Conservation (phyloP, 2,329 filamentous ascomycete genomes). For the Didymella arachidicola region DNA sequence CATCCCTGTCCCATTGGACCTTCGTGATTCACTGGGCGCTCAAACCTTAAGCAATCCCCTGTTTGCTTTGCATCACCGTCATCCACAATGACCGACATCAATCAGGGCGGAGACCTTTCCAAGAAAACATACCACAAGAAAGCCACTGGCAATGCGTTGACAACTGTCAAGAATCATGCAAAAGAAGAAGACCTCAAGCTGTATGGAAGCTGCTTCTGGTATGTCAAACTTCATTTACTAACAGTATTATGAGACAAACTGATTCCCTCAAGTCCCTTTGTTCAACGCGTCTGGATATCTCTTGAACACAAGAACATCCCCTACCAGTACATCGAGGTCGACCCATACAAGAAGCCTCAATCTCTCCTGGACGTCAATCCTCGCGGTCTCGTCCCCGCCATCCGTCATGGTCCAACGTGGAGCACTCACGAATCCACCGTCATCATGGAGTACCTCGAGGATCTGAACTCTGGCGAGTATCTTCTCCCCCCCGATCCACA, state of each 20-base stretch:
- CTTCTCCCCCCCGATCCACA: slow-evolving; percentile 73
- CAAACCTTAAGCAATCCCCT: neutral
- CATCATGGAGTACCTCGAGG: slow-evolving; percentile 89
- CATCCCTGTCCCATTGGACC: too few relatives aligned
- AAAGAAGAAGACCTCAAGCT: slow-evolving; percentile 76
- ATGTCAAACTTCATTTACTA: slow-evolving; percentile 37
- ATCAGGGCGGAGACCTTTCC: slow-evolving; percentile 56
- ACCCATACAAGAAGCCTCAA: slow-evolving; percentile 77
- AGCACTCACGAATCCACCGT: slow-evolving; percentile 82
- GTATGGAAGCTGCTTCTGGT: slow-evolving; percentile 87
- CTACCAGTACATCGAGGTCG: slow-evolving; percentile 88
- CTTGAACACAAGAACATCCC: slow-evolving; percentile 78
- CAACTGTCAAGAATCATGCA: slow-evolving; percentile 74
- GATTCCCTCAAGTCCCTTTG: slow-evolving; percentile 69
- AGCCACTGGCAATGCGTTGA: slow-evolving; percentile 73
- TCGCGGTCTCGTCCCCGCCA: slow-evolving; percentile 75
- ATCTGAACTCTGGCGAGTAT: slow-evolving; percentile 66
- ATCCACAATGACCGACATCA: slow-evolving; percentile 57
- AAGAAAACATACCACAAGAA: slow-evolving; percentile 75
- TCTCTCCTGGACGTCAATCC: slow-evolving; percentile 78
- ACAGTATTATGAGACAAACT: slow-evolving; percentile 8
- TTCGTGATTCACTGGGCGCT: neutral
- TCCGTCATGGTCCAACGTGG: slow-evolving; percentile 78
- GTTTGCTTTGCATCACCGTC: slow-evolving; percentile 4
- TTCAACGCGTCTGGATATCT: slow-evolving; percentile 88